Evolutionary conservation across 495 filamentous ascomycete genomes (phyloP), one percentile per base, ranked within the genome.

Genomic region (Hyphodiscus hymeniophilus): DNA sequence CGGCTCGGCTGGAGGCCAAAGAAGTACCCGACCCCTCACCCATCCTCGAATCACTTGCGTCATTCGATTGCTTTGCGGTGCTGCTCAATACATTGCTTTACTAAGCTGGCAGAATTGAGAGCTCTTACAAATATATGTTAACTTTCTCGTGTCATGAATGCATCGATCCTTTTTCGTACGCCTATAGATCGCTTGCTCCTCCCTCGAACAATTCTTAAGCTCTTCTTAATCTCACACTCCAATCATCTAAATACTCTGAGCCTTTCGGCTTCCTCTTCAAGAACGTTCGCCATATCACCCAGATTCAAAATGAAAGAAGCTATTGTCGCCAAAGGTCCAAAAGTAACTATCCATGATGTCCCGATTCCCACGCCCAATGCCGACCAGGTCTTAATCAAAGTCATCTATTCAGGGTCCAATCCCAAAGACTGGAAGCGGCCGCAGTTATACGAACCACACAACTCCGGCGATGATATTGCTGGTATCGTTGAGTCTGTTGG

Each of bases 391-490:
- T 70, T 89, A 13, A 89, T 84, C 55, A 77, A 79, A 48, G 82
- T 88, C 30, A 65, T 82, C 10, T 72, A 13, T 70, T 79, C 15
- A 32, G 82, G 82, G 16, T 80, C 76, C 17, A 90, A 90, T 60
- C 87, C 87, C 2, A 90, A 90, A 58, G 87, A 91, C 65, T 87
- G 83, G 84, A 87, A 84, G 54, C 20, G 66, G 3, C 60, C 67
- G 6, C 50, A 60, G 0, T 40, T 48, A 24, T 23, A 13, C 12
- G 8, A 49, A 7, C 34, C 86, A 59, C 89, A 92, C 59, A 85
- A 95, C 59, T 81, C 95, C 26, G 89, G 89, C 50, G 89, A 95
- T 71, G 90, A 95, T 68, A 91, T 89, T 38, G 84, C 88, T 32
- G 90, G 89, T 42, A 78, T 86, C 57, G 64, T 95, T 45, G 75